Base-by-base conservation (phyloP, 1,139 yeast species). In the Kodamaea sp. region DNA sequence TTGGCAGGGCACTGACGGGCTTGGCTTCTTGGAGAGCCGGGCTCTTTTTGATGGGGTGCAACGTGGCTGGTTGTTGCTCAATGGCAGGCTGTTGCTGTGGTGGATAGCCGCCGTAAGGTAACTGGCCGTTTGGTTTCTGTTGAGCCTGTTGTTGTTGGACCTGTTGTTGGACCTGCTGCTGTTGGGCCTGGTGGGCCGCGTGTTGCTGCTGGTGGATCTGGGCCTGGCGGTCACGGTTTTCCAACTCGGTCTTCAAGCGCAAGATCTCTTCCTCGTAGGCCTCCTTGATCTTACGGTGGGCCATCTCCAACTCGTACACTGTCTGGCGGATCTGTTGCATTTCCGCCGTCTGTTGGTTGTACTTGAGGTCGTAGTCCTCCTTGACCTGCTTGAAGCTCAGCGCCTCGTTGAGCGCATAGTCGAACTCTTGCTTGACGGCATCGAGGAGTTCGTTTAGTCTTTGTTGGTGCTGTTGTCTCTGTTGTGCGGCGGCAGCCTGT, bases 251-350 rank as follows among this genome's bases (percentile, higher is more conserved):
- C 60, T 90, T 88, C 59, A 90, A 74, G 46, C 95, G 75, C 57
- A 80, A 71, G 43, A 92, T 86, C 61, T 92, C 97, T 53, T 87
- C 96, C 60, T 90, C 97, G 61, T 92, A 92, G 31, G 94, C 90
- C 53, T 90, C 97, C 66, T 90, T 90, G 76, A 92, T 87, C 59
- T 88, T 87, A 50, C 96, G 75, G 65, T 92, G 97, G 29, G 95
- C 94, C 77, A 84, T 78, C 59, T 92, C 97, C 52, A 92, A 75
- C 59, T 92, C 97, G 56, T 83, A 89, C 31, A 92, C 96, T 12
- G 96, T 87, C 56, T 88, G 95, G 53, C 97, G 78, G 46, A 92
- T 90, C 59, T 87, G 95, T 57, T 89, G 94, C 80, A 92, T 83
- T 61, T 92, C 98, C 34, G 87, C 88, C 35, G 89, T 83, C 62